A percentile compares a stretch with the other conserved stretches of the same genome.
phyloP scores from a whole-genome alignment of 1,139 yeast genomes.

The Wickerhamomyces sp. region DNA sequence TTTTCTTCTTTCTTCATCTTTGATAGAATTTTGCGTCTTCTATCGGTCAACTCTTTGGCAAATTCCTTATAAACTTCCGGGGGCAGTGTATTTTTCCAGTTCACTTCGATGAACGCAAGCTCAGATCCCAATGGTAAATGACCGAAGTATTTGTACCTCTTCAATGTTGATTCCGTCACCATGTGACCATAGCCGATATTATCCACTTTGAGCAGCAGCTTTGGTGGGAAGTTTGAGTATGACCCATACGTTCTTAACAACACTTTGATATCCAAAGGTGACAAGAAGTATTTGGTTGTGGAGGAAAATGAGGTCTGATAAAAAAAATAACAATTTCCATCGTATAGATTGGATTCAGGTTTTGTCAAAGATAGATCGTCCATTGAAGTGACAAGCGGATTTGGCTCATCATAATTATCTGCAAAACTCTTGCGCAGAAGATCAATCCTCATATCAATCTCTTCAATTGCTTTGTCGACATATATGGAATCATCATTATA shows the following conservation, averaged over 20 bases:
- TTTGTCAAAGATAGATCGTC: slow-evolving; percentile 19
- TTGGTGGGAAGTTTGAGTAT: slow-evolving; percentile 64
- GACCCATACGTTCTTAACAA: slow-evolving; percentile 57
- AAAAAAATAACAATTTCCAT: slow-evolving; percentile 44
- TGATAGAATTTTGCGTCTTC: slow-evolving; percentile 49
- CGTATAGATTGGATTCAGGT: slow-evolving; percentile 24
- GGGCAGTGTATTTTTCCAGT: slow-evolving; percentile 56
- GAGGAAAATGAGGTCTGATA: slow-evolving; percentile 76
- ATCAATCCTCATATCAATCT: slow-evolving; percentile 44
- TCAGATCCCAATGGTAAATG: slow-evolving; percentile 86
- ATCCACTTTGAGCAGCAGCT: slow-evolving; percentile 59
- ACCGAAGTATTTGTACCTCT: slow-evolving; percentile 66
- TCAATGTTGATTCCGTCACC: slow-evolving; percentile 45
- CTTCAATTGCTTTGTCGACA: slow-evolving; percentile 50
- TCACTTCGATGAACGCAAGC: slow-evolving; percentile 78
- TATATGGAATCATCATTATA: slow-evolving; percentile 59
- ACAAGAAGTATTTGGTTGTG: slow-evolving; percentile 58
- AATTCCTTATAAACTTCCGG: slow-evolving; percentile 51
- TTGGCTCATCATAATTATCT: slow-evolving; percentile 16
- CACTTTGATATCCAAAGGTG: slow-evolving; percentile 76
- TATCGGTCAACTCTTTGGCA: slow-evolving; percentile 52
- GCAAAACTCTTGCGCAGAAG: slow-evolving; percentile 15
- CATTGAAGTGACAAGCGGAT: slow-evolving; percentile 11
- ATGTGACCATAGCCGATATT: slow-evolving; percentile 61
- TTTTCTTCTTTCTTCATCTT: slow-evolving; percentile 65